A percentile compares a stretch with the other conserved stretches of the same genome.
These are phyloP conservation scores for Nicotiana sylvestris DNA, from an alignment of 257 asterid species.

Conservation along the genomic window DNA sequence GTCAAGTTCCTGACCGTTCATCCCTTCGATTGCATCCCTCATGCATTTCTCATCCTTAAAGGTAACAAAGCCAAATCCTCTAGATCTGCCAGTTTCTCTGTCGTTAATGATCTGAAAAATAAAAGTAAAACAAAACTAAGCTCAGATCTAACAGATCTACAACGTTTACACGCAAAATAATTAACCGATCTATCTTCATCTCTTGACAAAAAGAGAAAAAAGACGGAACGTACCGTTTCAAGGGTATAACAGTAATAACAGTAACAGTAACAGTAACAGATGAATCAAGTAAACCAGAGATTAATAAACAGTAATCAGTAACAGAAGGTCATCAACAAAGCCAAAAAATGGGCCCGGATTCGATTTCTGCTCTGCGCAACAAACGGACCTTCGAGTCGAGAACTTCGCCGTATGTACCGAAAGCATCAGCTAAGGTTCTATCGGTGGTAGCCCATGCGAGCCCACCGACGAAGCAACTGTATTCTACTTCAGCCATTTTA, in stretches of 20 bases:
- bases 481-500: constrained; percentile 18
- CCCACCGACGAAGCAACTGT: constrained; percentile 35
- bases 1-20: constrained; percentile 82
- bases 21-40: constrained; percentile 67
- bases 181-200: constrained; percentile 25
- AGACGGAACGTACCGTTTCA: constrained; percentile 33
- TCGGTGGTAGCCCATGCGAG: constrained; percentile 66
- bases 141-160: not conserved
- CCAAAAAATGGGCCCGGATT: constrained; percentile 26
- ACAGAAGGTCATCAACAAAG: constrained; percentile 23
- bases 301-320: not conserved
- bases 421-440: constrained; percentile 35
- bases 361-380: constrained; percentile 29
- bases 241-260: constrained; percentile 7
- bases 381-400: constrained; percentile 62
- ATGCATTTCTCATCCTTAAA: constrained; percentile 69
- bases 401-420: constrained; percentile 49
- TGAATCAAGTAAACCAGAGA: constrained; percentile 6
- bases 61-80: constrained; percentile 92
- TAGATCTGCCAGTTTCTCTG: constrained; percentile 90
- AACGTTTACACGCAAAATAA: not conserved
- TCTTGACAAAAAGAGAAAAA: constrained; percentile 8
- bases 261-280: constrained; percentile 11
- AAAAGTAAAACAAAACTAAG: not conserved
- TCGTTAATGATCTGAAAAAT: constrained; percentile 60